phyloP scores from a whole-genome alignment of 768 basidiomycete species.

The Cystobasidiopsis lactophilus region DNA sequence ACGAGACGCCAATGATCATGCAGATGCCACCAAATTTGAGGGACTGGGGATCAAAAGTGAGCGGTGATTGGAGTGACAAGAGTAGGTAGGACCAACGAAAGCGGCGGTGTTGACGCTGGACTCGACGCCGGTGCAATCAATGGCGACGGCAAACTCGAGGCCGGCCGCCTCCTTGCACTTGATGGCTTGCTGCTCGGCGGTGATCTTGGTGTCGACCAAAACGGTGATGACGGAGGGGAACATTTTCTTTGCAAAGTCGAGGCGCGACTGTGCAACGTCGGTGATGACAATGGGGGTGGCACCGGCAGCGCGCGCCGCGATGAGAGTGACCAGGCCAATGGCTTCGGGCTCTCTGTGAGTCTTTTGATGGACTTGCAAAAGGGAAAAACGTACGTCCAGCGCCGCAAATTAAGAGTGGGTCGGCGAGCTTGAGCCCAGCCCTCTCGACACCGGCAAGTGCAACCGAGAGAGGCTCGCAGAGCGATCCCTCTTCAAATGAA shows the following conservation, averaged over 20 bases:
- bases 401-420: conserved; percentile 26
- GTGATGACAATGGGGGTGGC: conserved; percentile 29
- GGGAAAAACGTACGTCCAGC: not conserved
- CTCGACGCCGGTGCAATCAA: conserved; percentile 30
- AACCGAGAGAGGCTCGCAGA: conserved; percentile 28
- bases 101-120: conserved; percentile 24
- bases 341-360: too few species aligned
- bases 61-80: not conserved
- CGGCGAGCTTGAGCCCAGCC: conserved; percentile 24
- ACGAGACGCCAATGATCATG: conserved; percentile 28
- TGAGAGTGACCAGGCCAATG: conserved; percentile 28
- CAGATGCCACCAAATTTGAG: conserved; percentile 26
- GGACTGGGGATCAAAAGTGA: conserved; percentile 16
- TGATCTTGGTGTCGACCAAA: conserved; percentile 19
- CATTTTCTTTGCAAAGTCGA: conserved; percentile 27
- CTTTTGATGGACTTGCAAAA: conserved; percentile 19
- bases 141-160: conserved; percentile 19
- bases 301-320: conserved; percentile 26
- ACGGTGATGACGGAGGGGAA: conserved; percentile 25
- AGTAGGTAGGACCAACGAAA: conserved; percentile 18
- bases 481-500: conserved; percentile 26
- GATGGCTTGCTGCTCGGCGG: conserved; percentile 18
- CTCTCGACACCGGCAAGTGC: conserved; percentile 28
- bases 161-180: conserved; percentile 23
- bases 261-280: conserved; percentile 25